Percentiles rank a stretch among this genome's conserved stretches.
phyloP scores from a whole-genome alignment of 345 rosid species.

The Camelina hispida region DNA sequence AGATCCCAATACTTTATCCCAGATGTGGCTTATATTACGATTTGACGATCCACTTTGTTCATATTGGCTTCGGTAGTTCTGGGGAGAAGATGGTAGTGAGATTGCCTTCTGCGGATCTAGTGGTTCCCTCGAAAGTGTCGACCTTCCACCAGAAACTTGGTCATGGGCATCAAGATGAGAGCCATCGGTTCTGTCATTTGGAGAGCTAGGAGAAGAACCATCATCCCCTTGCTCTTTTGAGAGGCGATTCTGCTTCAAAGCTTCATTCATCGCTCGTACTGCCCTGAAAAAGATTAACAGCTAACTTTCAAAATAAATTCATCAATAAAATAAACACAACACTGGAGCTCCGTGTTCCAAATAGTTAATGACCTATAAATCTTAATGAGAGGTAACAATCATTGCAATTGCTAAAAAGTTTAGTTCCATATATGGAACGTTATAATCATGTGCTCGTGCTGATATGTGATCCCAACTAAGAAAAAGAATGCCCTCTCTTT shows the following conservation, averaged over 20 bases:
- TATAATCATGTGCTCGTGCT: neutral
- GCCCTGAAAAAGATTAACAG: conserved; percentile 69
- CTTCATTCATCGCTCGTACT: conserved; percentile 95
- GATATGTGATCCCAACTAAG: conserved; percentile 17
- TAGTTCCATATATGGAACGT: conserved; percentile 11
- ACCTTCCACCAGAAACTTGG: conserved; percentile 67
- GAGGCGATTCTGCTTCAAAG: conserved; percentile 88
- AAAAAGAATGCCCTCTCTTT: conserved; percentile 4
- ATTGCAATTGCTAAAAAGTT: neutral
- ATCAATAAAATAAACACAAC: conserved; percentile 20
- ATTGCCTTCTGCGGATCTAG: conserved; percentile 86
- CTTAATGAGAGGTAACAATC: conserved; percentile 17
- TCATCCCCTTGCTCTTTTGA: conserved; percentile 63
- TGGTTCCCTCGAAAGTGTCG: conserved; percentile 63
- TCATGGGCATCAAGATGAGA: conserved; percentile 61
- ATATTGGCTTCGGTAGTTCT: conserved; percentile 67
- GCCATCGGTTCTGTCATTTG: conserved; percentile 51
- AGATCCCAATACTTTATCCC: conserved; percentile 93
- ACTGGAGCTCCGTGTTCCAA: conserved; percentile 25
- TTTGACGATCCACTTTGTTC: conserved; percentile 60
- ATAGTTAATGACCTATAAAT: conserved; percentile 6
- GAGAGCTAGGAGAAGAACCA: conserved; percentile 54
- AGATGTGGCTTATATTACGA: conserved; percentile 53
- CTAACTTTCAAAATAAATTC: neutral
- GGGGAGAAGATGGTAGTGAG: conserved; percentile 94